Base-by-base conservation (phyloP, 192 early-diverging fungal species). In the Mortierella alpina region DNA sequence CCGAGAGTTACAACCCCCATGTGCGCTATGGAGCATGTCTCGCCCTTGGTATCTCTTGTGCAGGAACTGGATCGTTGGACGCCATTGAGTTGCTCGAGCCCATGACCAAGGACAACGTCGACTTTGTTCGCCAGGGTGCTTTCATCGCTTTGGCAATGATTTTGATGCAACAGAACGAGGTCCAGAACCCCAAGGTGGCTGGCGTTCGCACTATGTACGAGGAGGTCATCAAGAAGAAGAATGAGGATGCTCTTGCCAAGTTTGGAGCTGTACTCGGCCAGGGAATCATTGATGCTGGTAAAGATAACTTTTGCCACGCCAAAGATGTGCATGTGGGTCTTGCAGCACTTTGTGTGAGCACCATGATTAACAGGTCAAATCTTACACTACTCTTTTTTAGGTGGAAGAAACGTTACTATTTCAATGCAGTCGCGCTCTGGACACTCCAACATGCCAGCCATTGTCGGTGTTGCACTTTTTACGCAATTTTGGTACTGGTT, bases 401-500 rank as follows among this genome's bases (percentile, higher is more conserved):
- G 95, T 65, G 98, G 98, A 41, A 91, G 98, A 67, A 99, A 99
- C 76, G 96, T 98, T 31, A 98, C 95, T 1, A 97, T 99, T 59
- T 95, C 94, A 0, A 86, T 99, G 56, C 90, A 92, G 51, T 94
- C 95, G 52, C 84, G 83, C n/a, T 94, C 94, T 41, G 97, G 96
- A 1, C 92, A 96, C 77, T 89, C 92, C 20, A 95, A 95, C 73
- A 97, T 96, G 89, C 89, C 93, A n/a, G 95, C 97, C 20, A 95
- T 98, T 76, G 97, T 96, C n/a, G 98, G 98, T 22, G 97, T 97
- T 92, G 95, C 96, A 11, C 88, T 99, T 42, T 99, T 99, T 73
- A 95, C 96, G 23, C 97, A 99, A 86, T 98, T 98, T 84, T 99
- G 98, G 98, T 97, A 96, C 90, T 99, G 98, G 98, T 98, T 94